A percentile compares a stretch with the other conserved stretches of the same genome.
phyloP scores from a whole-genome alignment of 441 rosid species.

The Corymbia citriodora region DNA sequence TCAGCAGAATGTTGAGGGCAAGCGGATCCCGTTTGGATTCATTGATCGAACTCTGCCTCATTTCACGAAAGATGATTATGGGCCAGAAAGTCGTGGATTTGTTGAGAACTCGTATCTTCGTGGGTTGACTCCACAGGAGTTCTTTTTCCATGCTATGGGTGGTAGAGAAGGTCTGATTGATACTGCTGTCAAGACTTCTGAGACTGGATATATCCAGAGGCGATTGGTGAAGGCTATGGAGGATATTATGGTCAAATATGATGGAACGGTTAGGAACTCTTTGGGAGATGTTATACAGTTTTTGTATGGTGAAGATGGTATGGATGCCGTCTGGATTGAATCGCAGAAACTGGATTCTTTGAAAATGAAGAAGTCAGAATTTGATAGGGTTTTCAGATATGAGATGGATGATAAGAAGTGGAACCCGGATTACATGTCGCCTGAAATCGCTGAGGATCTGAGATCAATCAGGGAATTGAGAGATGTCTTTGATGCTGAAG shows the following conservation, averaged over 20 bases:
- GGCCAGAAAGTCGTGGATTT: constrained; percentile 99
- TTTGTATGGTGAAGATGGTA: constrained; percentile 99
- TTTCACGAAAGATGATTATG: constrained; percentile 93
- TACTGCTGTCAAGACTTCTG: constrained; percentile 98
- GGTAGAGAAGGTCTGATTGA: constrained; percentile 99
- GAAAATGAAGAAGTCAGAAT: constrained; percentile 77
- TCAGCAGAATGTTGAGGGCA: constrained; percentile 99
- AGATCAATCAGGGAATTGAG: constrained; percentile 78
- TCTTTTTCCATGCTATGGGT: constrained; percentile 99
- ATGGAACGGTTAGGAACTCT: constrained; percentile 97
- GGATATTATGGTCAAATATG: constrained; percentile 99
- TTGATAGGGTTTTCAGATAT: constrained; percentile 69
- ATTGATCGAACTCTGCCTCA: constrained; percentile 89
- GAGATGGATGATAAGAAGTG: constrained; percentile 71
- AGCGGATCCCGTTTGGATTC: constrained; percentile 94
- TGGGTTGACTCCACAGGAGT: constrained; percentile 98
- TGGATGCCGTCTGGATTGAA: constrained; percentile 98
- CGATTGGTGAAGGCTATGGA: constrained; percentile 99
- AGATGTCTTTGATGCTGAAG: constrained; percentile 88
- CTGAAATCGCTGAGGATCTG: constrained; percentile 86
- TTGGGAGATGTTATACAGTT: constrained; percentile 97
- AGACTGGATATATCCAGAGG: constrained; percentile 99
- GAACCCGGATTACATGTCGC: constrained; percentile 73
- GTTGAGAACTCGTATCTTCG: constrained; percentile 97
- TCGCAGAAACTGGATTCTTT: constrained; percentile 87